Percentiles rank a stretch among this genome's conserved stretches.
Evolutionary conservation across 805 yeast species (phyloP).

Genomic region (Nakazawaea ishiwadae): DNA sequence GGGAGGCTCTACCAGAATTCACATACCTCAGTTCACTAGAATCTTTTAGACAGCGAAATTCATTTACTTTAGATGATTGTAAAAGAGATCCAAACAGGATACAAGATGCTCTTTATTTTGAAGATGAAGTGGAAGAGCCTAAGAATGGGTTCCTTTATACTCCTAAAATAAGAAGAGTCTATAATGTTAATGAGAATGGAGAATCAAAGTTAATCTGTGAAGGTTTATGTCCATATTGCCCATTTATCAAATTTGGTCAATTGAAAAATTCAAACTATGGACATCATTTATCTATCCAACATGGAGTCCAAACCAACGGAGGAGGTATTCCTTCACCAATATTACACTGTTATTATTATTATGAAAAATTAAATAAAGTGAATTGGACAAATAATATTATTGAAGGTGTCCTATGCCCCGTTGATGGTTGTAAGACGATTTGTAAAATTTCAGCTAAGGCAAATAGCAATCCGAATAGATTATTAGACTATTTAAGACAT

Average conservation of each 20-base stretch:
- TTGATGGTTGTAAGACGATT: conserved; percentile 2
- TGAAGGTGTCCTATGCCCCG: conserved; percentile 11
- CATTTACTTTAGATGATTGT: background rate
- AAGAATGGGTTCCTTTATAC: background rate
- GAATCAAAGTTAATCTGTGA: background rate
- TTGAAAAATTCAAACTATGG: conserved; percentile 26
- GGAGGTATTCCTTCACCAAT: conserved; percentile 21
- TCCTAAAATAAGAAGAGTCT: conserved; percentile 5
- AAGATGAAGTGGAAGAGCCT: background rate
- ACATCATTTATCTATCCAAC: conserved; percentile 27
- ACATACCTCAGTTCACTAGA: background rate
- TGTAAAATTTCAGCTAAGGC: conserved; percentile 5
- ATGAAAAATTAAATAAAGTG: conserved; percentile 9
- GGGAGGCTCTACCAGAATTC: background rate
- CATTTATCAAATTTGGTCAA: conserved; percentile 18
- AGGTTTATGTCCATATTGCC: conserved; percentile 13
- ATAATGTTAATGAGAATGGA: background rate
- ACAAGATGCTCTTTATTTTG: background rate
- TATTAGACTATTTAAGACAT: conserved; percentile 25
- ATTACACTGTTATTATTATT: conserved; percentile 5
- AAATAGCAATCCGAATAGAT: conserved; percentile 19
- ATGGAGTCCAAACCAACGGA: conserved; percentile 27
- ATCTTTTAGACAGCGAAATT: background rate
- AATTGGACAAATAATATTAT: conserved; percentile 9
- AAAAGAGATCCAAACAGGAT: background rate